Conservation (phyloP, 2,329 filamentous ascomycete species). For the Exophiala bonariae region DNA sequence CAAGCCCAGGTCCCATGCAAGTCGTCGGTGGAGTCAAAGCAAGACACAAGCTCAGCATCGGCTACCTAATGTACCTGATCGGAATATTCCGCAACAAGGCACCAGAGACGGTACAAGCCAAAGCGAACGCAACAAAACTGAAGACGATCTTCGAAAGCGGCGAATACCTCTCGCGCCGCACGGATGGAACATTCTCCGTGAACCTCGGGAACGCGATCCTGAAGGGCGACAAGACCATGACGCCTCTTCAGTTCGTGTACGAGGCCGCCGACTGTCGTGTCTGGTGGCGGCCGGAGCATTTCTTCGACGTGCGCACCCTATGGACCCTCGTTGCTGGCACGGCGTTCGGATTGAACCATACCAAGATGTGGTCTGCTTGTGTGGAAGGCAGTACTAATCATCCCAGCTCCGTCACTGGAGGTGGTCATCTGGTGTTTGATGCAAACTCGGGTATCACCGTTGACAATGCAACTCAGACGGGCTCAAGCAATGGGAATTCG, state of each 20-base stretch:
- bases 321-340: conserved; percentile 14
- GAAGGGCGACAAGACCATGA: conserved; percentile 40
- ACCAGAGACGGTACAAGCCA: background rate
- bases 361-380: conserved; percentile 4
- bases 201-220: conserved; percentile 47
- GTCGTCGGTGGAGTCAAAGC: conserved; percentile 64
- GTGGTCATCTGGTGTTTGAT: background rate
- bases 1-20: conserved; percentile 54
- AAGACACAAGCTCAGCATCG: background rate
- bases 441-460: no score
- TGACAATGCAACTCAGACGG: no score
- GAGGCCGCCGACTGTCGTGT: conserved; percentile 60
- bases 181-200: conserved; percentile 23
- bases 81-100: background rate
- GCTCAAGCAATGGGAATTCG: no score
- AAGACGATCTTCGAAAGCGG: background rate
- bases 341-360: conserved; percentile 12
- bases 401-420: background rate
- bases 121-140: background rate
- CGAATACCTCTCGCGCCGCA: background rate
- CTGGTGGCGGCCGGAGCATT: conserved; percentile 11
- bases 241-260: conserved; percentile 60
- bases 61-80: background rate
- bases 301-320: conserved; percentile 2
- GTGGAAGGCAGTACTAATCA: conserved; percentile 16